Conservation (phyloP, 495 filamentous ascomycete species). For the Neurospora sp. region DNA sequence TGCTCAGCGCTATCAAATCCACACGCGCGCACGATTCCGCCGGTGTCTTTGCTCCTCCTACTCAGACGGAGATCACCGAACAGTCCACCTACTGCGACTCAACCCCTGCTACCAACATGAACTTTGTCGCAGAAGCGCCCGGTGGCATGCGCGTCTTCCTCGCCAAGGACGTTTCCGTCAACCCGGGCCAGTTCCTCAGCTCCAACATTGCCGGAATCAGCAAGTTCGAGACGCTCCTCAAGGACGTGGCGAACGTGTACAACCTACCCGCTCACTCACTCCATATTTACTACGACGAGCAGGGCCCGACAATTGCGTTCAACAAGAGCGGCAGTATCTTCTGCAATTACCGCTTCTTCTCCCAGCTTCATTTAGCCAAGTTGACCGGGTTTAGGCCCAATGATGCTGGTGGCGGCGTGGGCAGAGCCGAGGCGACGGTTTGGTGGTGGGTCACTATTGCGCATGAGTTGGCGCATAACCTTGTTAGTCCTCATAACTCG, state of each 20-base stretch:
- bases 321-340: constrained; percentile 79
- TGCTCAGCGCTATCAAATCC: constrained; percentile 71
- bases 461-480: constrained; percentile 91
- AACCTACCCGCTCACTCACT: constrained; percentile 47
- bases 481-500: constrained; percentile 68
- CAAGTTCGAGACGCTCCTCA: constrained; percentile 58
- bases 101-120: constrained; percentile 68
- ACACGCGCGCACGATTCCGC: constrained; percentile 71
- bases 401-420: constrained; percentile 15
- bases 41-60: constrained; percentile 56
- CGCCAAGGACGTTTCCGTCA: constrained; percentile 38
- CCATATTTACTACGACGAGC: constrained; percentile 80
- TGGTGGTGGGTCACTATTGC: constrained; percentile 92
- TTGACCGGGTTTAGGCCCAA: neutral
- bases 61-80: constrained; percentile 68
- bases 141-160: constrained; percentile 67
- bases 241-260: constrained; percentile 62
- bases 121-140: constrained; percentile 58
- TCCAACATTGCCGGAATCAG: constrained; percentile 54
- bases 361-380: constrained; percentile 56
- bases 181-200: constrained; percentile 47
- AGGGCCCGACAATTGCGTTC: constrained; percentile 81
- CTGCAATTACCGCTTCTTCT: constrained; percentile 85
- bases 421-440: constrained; percentile 53
- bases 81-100: constrained; percentile 83